These are phyloP conservation scores for Diaporthe vaccinii DNA, from an alignment of 2,329 filamentous ascomycete species.

Conservation along the genomic window DNA sequence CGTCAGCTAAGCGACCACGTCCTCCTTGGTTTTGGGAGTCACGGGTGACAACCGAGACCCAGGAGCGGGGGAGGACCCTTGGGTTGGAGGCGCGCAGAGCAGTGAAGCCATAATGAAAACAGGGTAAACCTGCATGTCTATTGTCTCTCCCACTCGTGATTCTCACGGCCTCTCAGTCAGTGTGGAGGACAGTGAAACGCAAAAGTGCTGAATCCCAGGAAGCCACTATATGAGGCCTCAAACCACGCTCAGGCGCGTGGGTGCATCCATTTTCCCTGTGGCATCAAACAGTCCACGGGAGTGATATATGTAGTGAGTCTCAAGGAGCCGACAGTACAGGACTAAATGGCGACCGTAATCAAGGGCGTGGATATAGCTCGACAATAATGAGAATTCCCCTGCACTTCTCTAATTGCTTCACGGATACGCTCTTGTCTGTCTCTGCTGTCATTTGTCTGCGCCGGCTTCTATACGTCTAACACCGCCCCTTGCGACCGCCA, in stretches of 20 bases:
- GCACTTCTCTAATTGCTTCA: background rate
- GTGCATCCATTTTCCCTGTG: too few relatives aligned
- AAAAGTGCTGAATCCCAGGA: background rate
- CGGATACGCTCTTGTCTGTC: too few relatives aligned
- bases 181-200: background rate
- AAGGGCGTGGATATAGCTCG: background rate
- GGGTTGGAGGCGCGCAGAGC: background rate
- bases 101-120: too few relatives aligned
- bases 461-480: background rate
- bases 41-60: background rate
- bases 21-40: accelerated
- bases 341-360: too few relatives aligned
- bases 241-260: too few relatives aligned
- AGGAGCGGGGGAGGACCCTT: background rate
- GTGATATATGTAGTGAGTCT: too few relatives aligned
- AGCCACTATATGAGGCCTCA: too few relatives aligned
- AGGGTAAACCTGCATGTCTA: too few relatives aligned
- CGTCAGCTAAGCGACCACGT: too few relatives aligned
- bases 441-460: background rate
- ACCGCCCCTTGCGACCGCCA: background rate
- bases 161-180: too few relatives aligned
- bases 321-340: background rate
- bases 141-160: too few relatives aligned
- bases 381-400: too few relatives aligned
- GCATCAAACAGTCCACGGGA: background rate